phyloP scores from a whole-genome alignment of 805 yeast genomes.

The Clavispora carvajalis region DNA sequence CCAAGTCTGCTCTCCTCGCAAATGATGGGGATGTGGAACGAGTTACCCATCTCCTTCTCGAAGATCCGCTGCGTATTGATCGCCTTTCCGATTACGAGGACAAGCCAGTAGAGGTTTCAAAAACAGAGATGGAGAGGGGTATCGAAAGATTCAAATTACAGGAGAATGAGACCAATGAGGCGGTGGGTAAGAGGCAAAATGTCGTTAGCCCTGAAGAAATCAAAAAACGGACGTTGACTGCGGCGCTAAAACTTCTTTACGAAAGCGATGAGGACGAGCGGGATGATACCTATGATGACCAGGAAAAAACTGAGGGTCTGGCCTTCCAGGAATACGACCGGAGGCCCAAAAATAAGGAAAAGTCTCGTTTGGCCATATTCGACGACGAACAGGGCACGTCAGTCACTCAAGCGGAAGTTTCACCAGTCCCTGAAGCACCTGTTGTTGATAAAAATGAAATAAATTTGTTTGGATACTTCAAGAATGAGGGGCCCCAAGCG shows the following conservation, averaged over 20 bases:
- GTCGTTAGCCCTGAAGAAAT: constrained; percentile 30
- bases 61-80: constrained; percentile 46
- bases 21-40: constrained; percentile 50
- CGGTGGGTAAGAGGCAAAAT: constrained; percentile 6
- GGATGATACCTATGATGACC: constrained; percentile 69
- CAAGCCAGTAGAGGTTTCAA: not conserved
- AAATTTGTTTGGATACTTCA: constrained; percentile 51
- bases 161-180: constrained; percentile 19
- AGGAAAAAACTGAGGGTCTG: constrained; percentile 36
- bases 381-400: constrained; percentile 18
- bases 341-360: constrained; percentile 8
- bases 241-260: constrained; percentile 60
- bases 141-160: constrained; percentile 14
- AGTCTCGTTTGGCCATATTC: constrained; percentile 23
- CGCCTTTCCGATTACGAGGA: constrained; percentile 16
- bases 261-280: constrained; percentile 81
- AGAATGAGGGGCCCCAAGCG: constrained; percentile 37
- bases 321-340: constrained; percentile 8
- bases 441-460: constrained; percentile 45
- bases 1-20: constrained; percentile 43
- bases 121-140: constrained; percentile 10
- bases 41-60: constrained; percentile 57
- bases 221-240: constrained; percentile 52
- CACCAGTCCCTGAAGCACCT: constrained; percentile 10
- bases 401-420: constrained; percentile 11